Percentiles rank a stretch among this genome's conserved stretches.
Evolutionary conservation across 2,329 filamentous ascomycete genomes (phyloP).

Genomic region (Phaeosphaeriaceae sp.): DNA sequence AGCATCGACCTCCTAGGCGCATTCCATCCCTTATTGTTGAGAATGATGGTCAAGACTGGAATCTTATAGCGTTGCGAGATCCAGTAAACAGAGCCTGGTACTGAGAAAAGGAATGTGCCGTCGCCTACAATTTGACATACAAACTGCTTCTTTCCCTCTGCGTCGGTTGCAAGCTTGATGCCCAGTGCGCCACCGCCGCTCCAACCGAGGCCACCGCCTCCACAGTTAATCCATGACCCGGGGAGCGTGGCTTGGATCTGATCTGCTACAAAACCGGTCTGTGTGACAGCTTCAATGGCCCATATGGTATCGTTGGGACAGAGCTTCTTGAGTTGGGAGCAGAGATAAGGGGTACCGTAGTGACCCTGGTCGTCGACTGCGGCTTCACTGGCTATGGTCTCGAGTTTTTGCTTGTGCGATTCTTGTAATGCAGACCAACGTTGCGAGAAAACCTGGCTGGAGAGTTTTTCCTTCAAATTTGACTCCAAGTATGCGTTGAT

Average conservation of each 20-base stretch:
- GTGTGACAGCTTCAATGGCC: conserved; percentile 79
- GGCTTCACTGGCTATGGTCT: conserved; percentile 64
- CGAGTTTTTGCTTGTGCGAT: conserved; percentile 65
- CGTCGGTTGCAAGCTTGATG: conserved; percentile 73
- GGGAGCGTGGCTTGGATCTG: conserved; percentile 72
- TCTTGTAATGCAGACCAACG: conserved; percentile 64
- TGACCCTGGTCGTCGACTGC: conserved; percentile 67
- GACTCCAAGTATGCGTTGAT: conserved; percentile 67
- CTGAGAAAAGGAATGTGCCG: conserved; percentile 70
- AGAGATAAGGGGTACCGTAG: conserved; percentile 66
- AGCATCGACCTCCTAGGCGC: conserved; percentile 66
- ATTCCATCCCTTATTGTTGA: conserved; percentile 77
- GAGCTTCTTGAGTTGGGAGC: conserved; percentile 61
- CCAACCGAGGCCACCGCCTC: conserved; percentile 81
- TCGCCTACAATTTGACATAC: conserved; percentile 66
- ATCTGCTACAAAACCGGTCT: conserved; percentile 70
- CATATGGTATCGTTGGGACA: conserved; percentile 73
- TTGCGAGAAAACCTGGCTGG: conserved; percentile 48
- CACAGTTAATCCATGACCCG: conserved; percentile 81
- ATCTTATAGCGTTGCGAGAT: conserved; percentile 70
- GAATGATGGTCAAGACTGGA: conserved; percentile 68
- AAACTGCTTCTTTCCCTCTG: conserved; percentile 49
- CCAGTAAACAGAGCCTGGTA: conserved; percentile 72
- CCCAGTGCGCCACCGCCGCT: conserved; percentile 76
- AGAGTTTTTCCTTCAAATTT: conserved; percentile 45